Evolutionary conservation across 1,284 basidiomycete genomes (phyloP), one percentile per base, ranked within the genome.

Genomic region (Ceratobasidium sp.): DNA sequence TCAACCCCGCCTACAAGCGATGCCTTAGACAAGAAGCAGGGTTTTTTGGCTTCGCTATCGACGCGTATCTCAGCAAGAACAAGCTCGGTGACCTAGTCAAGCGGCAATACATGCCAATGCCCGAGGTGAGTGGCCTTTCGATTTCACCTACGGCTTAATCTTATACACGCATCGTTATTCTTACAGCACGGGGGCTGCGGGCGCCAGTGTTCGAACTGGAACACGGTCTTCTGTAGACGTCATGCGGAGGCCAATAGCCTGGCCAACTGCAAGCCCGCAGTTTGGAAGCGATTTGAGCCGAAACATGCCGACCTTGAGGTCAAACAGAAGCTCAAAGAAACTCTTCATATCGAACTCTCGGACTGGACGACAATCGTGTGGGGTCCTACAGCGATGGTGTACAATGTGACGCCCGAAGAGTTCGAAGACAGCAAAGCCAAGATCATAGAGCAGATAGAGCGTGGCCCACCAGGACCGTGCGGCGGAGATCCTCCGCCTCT

Each of bases 181-280:
- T 52, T 52, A 52, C n/a, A 61, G 57, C 38, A 61, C 15, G 57
- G 57, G 13, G 26, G 26, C 26, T 61, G 57, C 20, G 57, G 57
- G 13, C 26, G 10, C 12, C 26, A 61, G 10, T 61, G 57, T 26
- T 28, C 5, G 1, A 28, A 61, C 12, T 28, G 1, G 9, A 61
- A 61, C 57, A 28, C 33, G 9, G 28, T 61, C 33, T 61, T 61
- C 28, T 61, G 33, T 12, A 12, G 57, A 13, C 57, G 57, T 20
- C 12, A 33, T n/a, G 57, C 26, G 9, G 12, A 9, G 57, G 33
- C 20, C 13, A 12, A 9, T 3, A 33, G 13, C 5, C 26, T 61
- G 57, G 26, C 57, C 13, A 61, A 61, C 12, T 61, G 10, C 57
- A 61, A 33, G 57, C 26, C 26, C 1, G 9, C 26, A 10, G 57